These are phyloP conservation scores for Sapria himalayana DNA, from an alignment of 345 rosid species.

Conservation along the genomic window DNA sequence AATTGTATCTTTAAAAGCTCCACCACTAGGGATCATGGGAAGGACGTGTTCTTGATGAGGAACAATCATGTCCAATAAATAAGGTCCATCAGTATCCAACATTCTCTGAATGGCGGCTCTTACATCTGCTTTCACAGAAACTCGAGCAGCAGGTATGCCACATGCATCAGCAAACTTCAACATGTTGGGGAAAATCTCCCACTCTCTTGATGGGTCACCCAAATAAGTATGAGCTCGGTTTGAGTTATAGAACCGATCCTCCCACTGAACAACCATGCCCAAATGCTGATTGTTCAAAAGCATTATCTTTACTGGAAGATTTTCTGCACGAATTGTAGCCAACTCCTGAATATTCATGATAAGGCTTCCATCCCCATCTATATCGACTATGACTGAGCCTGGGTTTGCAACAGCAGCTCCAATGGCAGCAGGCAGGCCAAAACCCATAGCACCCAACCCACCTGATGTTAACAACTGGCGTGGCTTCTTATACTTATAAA, in stretches of 20 bases:
- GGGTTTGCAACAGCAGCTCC: constrained; percentile 96
- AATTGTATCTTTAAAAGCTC: constrained; percentile 70
- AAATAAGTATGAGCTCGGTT: constrained; percentile 80
- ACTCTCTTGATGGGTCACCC: constrained; percentile 51
- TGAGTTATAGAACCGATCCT: constrained; percentile 82
- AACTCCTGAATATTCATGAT: constrained; percentile 90
- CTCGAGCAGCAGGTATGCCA: constrained; percentile 71
- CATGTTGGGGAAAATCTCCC: constrained; percentile 74
- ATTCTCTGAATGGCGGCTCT: constrained; percentile 60
- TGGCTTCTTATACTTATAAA: constrained; percentile 72
- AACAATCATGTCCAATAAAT: constrained; percentile 70
- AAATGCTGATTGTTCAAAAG: constrained; percentile 81
- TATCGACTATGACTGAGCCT: constrained; percentile 58
- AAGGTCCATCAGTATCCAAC: constrained; percentile 89
- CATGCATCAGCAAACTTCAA: constrained; percentile 71
- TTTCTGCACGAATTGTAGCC: constrained; percentile 69
- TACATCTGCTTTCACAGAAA: constrained; percentile 36
- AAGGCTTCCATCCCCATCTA: constrained; percentile 96
- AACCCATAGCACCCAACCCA: constrained; percentile 97
- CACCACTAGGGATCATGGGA: constrained; percentile 96
- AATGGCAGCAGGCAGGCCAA: constrained; percentile 91
- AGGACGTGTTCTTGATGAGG: constrained; percentile 95
- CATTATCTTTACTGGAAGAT: constrained; percentile 65
- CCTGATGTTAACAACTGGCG: constrained; percentile 84
- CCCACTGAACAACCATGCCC: constrained; percentile 97